A percentile compares a stretch with the other conserved stretches of the same genome.
phyloP scores from a whole-genome alignment of 345 rosid species.

The Trapa bicornis region DNA sequence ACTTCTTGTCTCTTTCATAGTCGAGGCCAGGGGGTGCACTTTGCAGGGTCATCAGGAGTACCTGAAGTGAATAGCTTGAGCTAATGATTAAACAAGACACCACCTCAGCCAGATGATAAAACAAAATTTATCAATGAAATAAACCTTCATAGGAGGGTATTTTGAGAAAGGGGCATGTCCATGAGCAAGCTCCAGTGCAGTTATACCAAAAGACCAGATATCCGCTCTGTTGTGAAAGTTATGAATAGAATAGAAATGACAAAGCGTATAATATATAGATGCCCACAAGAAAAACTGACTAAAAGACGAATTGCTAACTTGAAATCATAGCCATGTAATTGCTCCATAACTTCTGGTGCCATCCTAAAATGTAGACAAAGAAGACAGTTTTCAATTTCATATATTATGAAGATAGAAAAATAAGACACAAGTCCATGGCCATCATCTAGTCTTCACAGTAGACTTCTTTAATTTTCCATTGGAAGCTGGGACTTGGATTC shows the following conservation, averaged over 20 bases:
- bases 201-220: constrained; percentile 98
- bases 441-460: neutral
- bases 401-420: neutral
- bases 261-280: constrained; percentile 1
- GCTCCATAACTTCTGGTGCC: constrained; percentile 99
- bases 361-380: constrained; percentile 44
- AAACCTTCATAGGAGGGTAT: constrained; percentile 98
- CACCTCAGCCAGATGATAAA: constrained; percentile 4
- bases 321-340: constrained; percentile 93
- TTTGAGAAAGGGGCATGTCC: constrained; percentile 98
- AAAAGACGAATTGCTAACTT: constrained; percentile 43
- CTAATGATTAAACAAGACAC: constrained; percentile 14
- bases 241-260: constrained; percentile 13
- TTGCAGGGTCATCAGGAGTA: constrained; percentile 98
- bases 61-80: constrained; percentile 30
- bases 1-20: constrained; percentile 89
- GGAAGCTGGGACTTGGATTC: neutral
- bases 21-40: constrained; percentile 97
- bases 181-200: constrained; percentile 98
- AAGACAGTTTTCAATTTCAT: neutral
- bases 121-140: neutral
- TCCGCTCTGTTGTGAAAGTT: constrained; percentile 61
- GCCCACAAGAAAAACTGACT: neutral
- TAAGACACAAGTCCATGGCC: neutral
- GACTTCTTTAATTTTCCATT: neutral